phyloP scores from a whole-genome alignment of 2,329 filamentous ascomycete species.

The Pseudogymnoascus sp. region DNA sequence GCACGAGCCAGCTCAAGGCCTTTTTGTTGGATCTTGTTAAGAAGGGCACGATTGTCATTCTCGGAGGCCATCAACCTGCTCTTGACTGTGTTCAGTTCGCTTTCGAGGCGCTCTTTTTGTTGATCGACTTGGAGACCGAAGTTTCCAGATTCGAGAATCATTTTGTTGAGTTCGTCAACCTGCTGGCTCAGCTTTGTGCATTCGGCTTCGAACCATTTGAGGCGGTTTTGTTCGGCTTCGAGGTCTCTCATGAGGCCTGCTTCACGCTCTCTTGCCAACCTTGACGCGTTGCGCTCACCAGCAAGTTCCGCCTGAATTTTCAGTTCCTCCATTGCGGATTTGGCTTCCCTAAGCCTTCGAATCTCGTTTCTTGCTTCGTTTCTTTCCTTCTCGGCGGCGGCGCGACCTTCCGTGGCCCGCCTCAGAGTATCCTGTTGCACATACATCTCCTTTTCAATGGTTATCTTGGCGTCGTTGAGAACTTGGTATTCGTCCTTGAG shows the following conservation, averaged over 20 bases:
- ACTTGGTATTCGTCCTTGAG: constrained; percentile 79
- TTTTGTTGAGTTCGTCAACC: constrained; percentile 76
- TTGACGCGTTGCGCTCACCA: constrained; percentile 71
- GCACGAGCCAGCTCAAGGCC: constrained; percentile 92
- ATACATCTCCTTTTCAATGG: constrained; percentile 95
- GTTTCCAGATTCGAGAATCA: constrained; percentile 81
- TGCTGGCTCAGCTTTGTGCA: constrained; percentile 67
- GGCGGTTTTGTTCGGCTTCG: constrained; percentile 66
- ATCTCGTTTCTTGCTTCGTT: constrained; percentile 86
- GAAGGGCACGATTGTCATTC: constrained; percentile 88
- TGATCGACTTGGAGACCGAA: constrained; percentile 88
- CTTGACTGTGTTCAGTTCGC: constrained; percentile 84
- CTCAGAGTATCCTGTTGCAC: constrained; percentile 87
- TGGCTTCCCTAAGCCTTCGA: constrained; percentile 71
- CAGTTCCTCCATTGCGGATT: constrained; percentile 76
- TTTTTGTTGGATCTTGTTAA: constrained; percentile 97
- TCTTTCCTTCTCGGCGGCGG: constrained; percentile 74
- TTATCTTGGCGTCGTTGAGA: constrained; percentile 91
- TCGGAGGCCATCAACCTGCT: constrained; percentile 85
- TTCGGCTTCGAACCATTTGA: constrained; percentile 74
- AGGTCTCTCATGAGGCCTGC: constrained; percentile 70
- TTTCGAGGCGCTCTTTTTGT: constrained; percentile 85
- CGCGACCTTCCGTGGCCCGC: constrained; percentile 72
- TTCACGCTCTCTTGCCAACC: constrained; percentile 72
- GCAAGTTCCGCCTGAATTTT: constrained; percentile 73